phyloP scores from a whole-genome alignment of 2,329 filamentous ascomycete genomes.

The Ophiocordyceps camponoti-leonardi region DNA sequence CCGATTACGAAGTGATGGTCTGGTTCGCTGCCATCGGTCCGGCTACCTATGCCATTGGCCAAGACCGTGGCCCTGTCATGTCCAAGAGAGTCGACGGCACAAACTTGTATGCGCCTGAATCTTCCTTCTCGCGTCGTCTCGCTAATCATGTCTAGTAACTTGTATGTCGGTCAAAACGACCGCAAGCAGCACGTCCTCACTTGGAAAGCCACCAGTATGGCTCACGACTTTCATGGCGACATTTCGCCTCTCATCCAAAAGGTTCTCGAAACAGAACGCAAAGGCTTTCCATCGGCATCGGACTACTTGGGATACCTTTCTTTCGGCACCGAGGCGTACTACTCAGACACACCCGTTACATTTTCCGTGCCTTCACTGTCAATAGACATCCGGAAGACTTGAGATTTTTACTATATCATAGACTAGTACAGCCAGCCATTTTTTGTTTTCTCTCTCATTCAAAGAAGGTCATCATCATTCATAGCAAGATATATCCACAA shows the following conservation, averaged over 20 bases:
- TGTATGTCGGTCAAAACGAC: constrained; percentile 24
- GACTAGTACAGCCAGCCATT: not conserved
- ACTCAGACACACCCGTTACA: constrained; percentile 24
- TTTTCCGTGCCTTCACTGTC: constrained; percentile 24
- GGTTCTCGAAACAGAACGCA: constrained; percentile 15
- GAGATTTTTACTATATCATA: not conserved
- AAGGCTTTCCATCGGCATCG: constrained; percentile 16
- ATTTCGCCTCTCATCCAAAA: constrained; percentile 25
- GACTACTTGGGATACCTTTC: constrained; percentile 34
- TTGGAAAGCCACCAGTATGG: constrained; percentile 22
- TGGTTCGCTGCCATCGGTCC: constrained; percentile 32
- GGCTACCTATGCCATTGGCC: constrained; percentile 30
- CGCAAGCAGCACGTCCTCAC: constrained; percentile 22
- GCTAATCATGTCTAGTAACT: constrained; percentile 12
- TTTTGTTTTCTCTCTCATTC: not conserved
- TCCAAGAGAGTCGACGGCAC: constrained; percentile 22
- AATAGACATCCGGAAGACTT: constrained; percentile 14
- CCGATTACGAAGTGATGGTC: constrained; percentile 37
- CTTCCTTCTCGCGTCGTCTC: not conserved
- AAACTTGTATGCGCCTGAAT: constrained; percentile 17
- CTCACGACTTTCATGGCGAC: constrained; percentile 27
- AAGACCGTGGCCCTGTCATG: constrained; percentile 11
- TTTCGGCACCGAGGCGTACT: constrained; percentile 34
- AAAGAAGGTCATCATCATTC: no score
- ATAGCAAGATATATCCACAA: not conserved